Evolutionary conservation across 2,329 filamentous ascomycete genomes (phyloP), one percentile per base, ranked within the genome.

Genomic region (Cytospora paraplurivora): DNA sequence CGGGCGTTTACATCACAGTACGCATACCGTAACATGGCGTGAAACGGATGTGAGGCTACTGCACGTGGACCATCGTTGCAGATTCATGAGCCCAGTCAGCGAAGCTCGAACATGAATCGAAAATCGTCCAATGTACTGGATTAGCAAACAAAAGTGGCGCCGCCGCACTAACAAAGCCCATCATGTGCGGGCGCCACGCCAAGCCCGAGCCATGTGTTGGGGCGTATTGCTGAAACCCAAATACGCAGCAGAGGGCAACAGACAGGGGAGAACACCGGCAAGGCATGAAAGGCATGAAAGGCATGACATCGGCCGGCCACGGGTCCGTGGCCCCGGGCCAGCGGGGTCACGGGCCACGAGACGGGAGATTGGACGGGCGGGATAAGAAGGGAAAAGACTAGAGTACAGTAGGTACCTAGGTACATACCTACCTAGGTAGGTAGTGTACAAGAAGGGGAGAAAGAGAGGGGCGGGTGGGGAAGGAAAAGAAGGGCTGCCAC

Each of bases 131-230:
- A 35, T 35, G 34, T 35, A 35, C 41, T n/a, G 17, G 41, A 8
- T 44, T 44, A 44, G 41, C 17, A 44, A n/a, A n/a, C n/a, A n/a
- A n/a, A n/a, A 12, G 41, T 44, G 41, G 41, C 41, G 41, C 41
- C 17, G 38, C 15, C 41, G 41, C 41, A 11, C 12, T 7, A 41
- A 41, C 38, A n/a, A 41, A n/a, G 41, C 41, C 17, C 37, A 35
- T 60, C 58, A 60, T 60, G 58, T 51, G 58, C 33, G 21, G 58
- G 32, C 58, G 58, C 58, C 58, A 60, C 50, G 58, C 58, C 58
- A 60, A 60, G 58, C 27, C 50, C 41, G 27, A 47, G 58, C 58
- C 58, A 60, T 60, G 58, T 60, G 58, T 54, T 54, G 50, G 37
- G 53, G 58, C 50, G 58, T 54, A n/a, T 60, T 54, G 57, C 57